phyloP scores from a whole-genome alignment of 257 asterid genomes.

The Ilex asprella region DNA sequence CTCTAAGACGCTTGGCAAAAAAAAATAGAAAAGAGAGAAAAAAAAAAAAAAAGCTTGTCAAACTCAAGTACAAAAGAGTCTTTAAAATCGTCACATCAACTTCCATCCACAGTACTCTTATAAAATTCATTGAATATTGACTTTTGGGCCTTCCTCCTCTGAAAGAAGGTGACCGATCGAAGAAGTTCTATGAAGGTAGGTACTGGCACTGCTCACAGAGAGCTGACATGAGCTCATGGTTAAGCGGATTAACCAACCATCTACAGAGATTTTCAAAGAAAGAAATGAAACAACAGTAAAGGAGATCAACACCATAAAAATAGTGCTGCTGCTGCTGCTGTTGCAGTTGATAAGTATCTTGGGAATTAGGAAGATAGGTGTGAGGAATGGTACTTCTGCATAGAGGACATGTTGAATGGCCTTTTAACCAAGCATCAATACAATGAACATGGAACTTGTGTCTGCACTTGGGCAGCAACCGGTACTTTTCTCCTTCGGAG shows the following conservation, averaged over 20 bases:
- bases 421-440: slow-evolving; percentile 14
- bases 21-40: no score
- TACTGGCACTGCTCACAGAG: slow-evolving; percentile 1
- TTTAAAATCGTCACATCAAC: no score
- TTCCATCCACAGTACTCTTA: no score
- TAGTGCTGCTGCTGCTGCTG: neutral
- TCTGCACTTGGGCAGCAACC: slow-evolving; percentile 1
- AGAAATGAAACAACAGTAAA: neutral
- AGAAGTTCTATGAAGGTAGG: neutral
- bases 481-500: neutral
- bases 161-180: no score
- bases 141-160: no score
- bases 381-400: slow-evolving; percentile 10
- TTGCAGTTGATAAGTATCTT: no score
- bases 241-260: slow-evolving; percentile 1
- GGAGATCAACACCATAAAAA: neutral
- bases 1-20: no score
- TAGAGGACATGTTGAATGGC: slow-evolving; percentile 6
- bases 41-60: no score
- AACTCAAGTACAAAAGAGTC: no score
- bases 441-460: slow-evolving; percentile 10
- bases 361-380: no score
- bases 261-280: slow-evolving; percentile 5
- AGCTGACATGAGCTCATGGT: slow-evolving; percentile 5
- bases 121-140: no score